Conservation (phyloP, 1,284 basidiomycete species). For the Ceratobasidium sp. region DNA sequence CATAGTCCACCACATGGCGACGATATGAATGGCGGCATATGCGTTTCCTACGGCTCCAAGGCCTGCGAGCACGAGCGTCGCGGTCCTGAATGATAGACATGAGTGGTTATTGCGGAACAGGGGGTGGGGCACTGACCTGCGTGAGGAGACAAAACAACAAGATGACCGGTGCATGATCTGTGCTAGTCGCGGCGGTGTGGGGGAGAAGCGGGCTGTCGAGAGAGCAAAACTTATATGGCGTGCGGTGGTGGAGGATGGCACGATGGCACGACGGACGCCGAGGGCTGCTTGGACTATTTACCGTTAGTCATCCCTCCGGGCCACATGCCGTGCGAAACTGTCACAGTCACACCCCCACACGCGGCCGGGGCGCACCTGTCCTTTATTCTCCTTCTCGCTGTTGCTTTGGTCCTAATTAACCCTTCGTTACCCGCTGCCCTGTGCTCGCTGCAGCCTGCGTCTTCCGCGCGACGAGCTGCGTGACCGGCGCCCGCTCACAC, state of each 20-base stretch:
- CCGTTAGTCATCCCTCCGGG: neutral
- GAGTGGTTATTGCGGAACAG: neutral
- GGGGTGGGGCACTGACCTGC: neutral
- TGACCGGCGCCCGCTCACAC: neutral
- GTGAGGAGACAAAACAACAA: conserved; percentile 24
- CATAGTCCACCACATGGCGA: conserved; percentile 65
- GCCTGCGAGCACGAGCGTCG: conserved; percentile 58
- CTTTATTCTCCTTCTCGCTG: no score
- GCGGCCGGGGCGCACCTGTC: no score
- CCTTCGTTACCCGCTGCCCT: neutral
- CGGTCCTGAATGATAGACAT: conserved; percentile 36
- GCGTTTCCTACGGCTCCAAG: conserved; percentile 64
- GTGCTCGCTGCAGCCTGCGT: neutral
- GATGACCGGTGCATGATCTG: conserved; percentile 1
- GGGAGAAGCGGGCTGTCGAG: neutral
- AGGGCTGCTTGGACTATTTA: neutral
- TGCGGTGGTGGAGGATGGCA: conserved; percentile 2
- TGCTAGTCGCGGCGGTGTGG: conserved; percentile 18
- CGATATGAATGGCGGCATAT: conserved; percentile 62
- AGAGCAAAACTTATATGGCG: conserved; percentile 24
- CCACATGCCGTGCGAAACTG: conserved; percentile 6
- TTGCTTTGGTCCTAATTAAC: no score
- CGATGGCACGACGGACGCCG: conserved; percentile 24
- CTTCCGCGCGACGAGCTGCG: neutral
- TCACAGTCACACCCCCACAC: neutral